These are phyloP conservation scores for Aureobasidium sp. DNA, from an alignment of 2,329 filamentous ascomycete species.

Conservation along the genomic window DNA sequence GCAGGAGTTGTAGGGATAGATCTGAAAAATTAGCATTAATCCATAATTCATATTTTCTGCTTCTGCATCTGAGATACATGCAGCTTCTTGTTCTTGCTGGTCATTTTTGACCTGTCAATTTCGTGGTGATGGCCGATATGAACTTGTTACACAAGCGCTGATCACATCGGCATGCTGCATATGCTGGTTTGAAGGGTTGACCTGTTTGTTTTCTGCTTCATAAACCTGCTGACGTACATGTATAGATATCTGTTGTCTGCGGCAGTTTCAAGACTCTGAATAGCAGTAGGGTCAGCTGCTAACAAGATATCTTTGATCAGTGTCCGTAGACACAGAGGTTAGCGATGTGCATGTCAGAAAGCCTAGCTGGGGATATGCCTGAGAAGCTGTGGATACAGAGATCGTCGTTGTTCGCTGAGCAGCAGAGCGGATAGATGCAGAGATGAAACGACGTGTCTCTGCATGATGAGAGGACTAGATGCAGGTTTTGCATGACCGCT, in stretches of 20 bases:
- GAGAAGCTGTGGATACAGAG: not conserved
- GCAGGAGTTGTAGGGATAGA: not conserved
- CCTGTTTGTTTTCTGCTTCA: not conserved
- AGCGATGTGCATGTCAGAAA: not conserved
- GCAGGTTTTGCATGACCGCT: not conserved
- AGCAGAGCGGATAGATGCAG: not conserved
- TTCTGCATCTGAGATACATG: not conserved
- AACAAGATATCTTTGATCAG: not conserved
- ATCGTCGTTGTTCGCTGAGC: not conserved
- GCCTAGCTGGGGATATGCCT: not conserved
- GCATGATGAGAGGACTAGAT: not conserved
- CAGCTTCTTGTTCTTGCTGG: not conserved
- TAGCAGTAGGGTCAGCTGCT: not conserved
- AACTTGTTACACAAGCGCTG: not conserved
- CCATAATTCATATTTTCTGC: not conserved
- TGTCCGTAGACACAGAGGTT: not conserved
- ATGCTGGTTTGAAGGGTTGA: not conserved
- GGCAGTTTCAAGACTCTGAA: not conserved
- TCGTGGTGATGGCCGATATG: not conserved
- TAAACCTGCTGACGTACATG: not conserved
- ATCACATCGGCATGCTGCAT: not conserved
- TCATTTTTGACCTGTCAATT: not conserved
- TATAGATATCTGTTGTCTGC: not conserved
- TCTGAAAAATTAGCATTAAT: not conserved
- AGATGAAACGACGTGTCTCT: not conserved